Conservation (phyloP, 768 basidiomycete species). For the Suillus placidus region DNA sequence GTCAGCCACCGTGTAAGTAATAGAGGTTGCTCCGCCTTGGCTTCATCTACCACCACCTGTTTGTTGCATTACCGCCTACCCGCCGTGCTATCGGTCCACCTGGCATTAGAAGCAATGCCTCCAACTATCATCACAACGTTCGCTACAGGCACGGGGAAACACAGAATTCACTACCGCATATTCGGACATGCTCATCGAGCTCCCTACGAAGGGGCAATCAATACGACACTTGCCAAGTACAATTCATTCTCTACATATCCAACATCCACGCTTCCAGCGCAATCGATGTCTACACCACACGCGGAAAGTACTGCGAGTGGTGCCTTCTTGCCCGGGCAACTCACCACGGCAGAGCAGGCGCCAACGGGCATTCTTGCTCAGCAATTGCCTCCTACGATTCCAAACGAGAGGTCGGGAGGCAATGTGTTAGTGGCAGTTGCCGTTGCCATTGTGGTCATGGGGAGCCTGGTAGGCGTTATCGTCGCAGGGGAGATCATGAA, state of each 20-base stretch:
- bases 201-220: background rate
- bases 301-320: background rate
- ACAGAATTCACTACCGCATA: constrained; percentile 1
- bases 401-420: constrained; percentile 14
- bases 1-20: background rate
- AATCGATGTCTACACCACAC: background rate
- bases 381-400: background rate
- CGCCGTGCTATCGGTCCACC: background rate
- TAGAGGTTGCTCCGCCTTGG: too few relatives aligned
- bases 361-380: constrained; percentile 1
- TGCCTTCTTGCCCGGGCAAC: background rate
- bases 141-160: background rate
- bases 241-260: background rate
- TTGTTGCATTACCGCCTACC: background rate
- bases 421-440: constrained; percentile 25
- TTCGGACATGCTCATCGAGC: constrained; percentile 1
- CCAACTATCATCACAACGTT: background rate
- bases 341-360: background rate
- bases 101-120: background rate
- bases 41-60: background rate
- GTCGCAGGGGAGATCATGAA: constrained; percentile 31
- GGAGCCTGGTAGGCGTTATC: constrained; percentile 29
- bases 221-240: background rate
- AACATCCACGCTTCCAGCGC: background rate
- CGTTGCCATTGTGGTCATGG: constrained; percentile 30